Percentiles rank a stretch among this genome's conserved stretches.
These are phyloP conservation scores for Crassisporium funariophilum DNA, from an alignment of 768 basidiomycete species.

Conservation along the genomic window DNA sequence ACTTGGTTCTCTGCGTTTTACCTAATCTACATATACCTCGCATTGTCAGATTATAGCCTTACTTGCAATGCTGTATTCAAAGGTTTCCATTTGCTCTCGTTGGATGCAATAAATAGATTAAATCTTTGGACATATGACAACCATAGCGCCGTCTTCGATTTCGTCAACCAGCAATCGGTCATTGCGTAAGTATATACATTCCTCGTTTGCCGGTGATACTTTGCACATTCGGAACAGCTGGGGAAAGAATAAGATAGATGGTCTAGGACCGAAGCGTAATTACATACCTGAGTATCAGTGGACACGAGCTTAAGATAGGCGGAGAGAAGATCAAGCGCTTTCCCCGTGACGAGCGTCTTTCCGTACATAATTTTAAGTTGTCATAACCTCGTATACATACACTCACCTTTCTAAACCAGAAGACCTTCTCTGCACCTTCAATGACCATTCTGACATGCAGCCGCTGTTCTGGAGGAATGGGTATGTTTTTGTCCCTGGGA, in stretches of 20 bases:
- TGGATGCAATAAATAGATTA: slow-evolving; percentile 9
- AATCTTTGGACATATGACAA: slow-evolving; percentile 21
- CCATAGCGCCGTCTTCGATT: slow-evolving; percentile 52
- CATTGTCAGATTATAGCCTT: slow-evolving; percentile 44
- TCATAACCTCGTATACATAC: no score
- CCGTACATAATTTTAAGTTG: no score
- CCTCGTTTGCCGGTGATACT: slow-evolving; percentile 24
- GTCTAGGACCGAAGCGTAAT: neutral
- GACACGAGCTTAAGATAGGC: slow-evolving; percentile 32
- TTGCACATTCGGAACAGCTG: slow-evolving; percentile 47
- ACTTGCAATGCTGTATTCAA: slow-evolving; percentile 41
- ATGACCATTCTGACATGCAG: slow-evolving; percentile 53
- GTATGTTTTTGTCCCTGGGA: slow-evolving; percentile 50
- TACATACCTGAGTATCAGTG: slow-evolving; percentile 35
- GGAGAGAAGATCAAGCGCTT: slow-evolving; percentile 59
- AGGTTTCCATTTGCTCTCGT: slow-evolving; percentile 22
- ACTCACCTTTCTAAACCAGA: slow-evolving; percentile 77
- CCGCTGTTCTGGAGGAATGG: slow-evolving; percentile 55
- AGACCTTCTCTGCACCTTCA: slow-evolving; percentile 41
- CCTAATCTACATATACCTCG: slow-evolving; percentile 45
- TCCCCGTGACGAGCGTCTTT: slow-evolving; percentile 61
- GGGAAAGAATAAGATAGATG: neutral
- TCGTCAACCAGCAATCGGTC: slow-evolving; percentile 50
- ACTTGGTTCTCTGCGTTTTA: slow-evolving; percentile 22
- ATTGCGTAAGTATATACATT: slow-evolving; percentile 41